Evolutionary conservation across 2,329 filamentous ascomycete species (phyloP).

Genomic region (Cordyceps farinosa): DNA sequence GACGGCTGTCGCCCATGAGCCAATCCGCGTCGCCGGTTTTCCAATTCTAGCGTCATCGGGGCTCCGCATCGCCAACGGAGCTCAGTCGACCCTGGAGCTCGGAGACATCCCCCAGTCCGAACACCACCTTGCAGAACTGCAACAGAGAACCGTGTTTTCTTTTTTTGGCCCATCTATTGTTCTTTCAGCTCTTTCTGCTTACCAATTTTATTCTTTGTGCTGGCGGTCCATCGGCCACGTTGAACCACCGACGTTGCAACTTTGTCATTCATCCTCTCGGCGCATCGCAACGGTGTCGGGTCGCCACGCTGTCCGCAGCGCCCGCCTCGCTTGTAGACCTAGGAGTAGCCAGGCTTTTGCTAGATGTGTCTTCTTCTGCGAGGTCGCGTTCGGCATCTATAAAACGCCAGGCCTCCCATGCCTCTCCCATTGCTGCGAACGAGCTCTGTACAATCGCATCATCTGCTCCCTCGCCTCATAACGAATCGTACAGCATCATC

Average conservation of each 20-base stretch:
- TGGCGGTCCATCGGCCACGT: background rate
- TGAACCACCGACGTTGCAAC: background rate
- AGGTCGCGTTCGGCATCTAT: background rate
- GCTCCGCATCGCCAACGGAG: slow-evolving; percentile 3
- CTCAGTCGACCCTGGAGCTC: background rate
- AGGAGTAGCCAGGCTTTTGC: background rate
- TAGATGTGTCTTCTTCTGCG: background rate
- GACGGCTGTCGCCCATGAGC: background rate
- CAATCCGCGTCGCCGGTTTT: slow-evolving; percentile 1
- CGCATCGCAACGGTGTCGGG: background rate
- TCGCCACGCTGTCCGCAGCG: background rate
- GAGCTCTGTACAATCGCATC: slow-evolving; percentile 2
- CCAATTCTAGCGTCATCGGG: slow-evolving; percentile 4
- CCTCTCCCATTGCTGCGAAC: background rate
- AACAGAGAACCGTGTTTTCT: background rate
- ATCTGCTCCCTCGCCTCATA: background rate
- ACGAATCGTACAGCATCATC: background rate
- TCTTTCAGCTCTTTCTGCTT: background rate
- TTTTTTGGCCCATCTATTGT: background rate
- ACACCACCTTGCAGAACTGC: background rate
- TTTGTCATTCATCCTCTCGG: background rate
- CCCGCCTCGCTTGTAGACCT: background rate
- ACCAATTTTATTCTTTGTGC: background rate
- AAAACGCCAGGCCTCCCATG: background rate
- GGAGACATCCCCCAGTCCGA: slow-evolving; percentile 2